Evolutionary conservation across 2,329 filamentous ascomycete species (phyloP), one percentile per base, ranked within the genome.

Genomic region (Didymella segeticola): DNA sequence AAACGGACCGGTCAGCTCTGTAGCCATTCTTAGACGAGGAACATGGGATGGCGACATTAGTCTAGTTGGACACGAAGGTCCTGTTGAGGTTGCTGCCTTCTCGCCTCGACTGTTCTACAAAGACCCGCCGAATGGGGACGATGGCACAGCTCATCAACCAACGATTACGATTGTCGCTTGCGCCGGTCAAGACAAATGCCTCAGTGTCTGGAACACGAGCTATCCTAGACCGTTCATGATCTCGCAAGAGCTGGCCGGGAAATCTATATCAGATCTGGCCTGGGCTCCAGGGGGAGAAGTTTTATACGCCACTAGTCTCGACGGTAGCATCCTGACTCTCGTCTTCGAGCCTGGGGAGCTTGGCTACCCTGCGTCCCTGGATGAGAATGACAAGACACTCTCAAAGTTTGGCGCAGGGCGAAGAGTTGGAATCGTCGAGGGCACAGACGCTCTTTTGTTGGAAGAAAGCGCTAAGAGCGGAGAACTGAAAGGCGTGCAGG

Each of bases 151-250:
- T 19, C 65, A 71, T 17, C 73, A 79, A 58, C 63, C 77, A 68
- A 67, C 82, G 86, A 91, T 97, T 3, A 98, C 93, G 0, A 93
- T 99, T 0, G 96, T 99, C 64, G 95, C 96, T 8, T 98, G 93
- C 58, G 95, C 93, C 5, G 96, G 95, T 3, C 95, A 96, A 68
- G 95, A 99, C 73, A 98, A 97, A 76, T 95, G 93, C 2, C 77
- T 99, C 34, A 97, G 91, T 68, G 89, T 99, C 30, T 99, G 95
- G 95, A 98, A 97, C 66, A 99, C 96, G 1, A 96, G 92, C 69
- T 96, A 91, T 20, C 93, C 95, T 0, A 82, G 95, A 19, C 95
- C 95, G 0, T 88, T 98, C 17, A 88, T 97, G 17, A 92, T 98
- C 46, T 83, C 92, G 9, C 91, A 96, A 70, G 93, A 98, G 66